These are phyloP conservation scores for Colletotrichum gloeosporioides DNA, from an alignment of 2,329 filamentous ascomycete species.

Conservation along the genomic window DNA sequence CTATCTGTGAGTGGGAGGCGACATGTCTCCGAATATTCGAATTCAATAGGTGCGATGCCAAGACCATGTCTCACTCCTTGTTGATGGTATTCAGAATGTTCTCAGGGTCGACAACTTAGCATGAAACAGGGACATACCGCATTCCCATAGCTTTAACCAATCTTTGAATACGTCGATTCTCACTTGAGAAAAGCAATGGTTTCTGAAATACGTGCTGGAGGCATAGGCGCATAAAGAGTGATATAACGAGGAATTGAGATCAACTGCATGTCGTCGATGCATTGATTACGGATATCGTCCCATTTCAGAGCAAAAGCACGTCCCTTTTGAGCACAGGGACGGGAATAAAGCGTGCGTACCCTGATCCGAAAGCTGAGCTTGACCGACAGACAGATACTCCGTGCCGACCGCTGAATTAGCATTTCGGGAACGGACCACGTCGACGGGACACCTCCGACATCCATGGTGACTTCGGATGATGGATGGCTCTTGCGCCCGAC, in stretches of 20 bases:
- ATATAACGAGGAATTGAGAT: neutral
- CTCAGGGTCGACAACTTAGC: neutral
- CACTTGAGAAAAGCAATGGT: neutral
- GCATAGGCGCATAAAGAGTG: neutral
- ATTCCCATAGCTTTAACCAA: neutral
- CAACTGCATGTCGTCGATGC: neutral
- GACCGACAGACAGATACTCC: neutral
- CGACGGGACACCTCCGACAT: neutral
- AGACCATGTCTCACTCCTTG: neutral
- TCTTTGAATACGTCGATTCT: neutral
- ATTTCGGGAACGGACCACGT: conserved; percentile 10
- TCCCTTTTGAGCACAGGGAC: neutral
- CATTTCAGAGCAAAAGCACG: neutral
- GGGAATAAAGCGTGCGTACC: neutral
- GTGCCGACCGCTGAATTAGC: neutral
- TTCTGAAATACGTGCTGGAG: neutral
- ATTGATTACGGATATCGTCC: neutral
- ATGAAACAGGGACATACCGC: neutral
- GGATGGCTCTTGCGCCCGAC: conserved; percentile 1
- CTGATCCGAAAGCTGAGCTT: neutral
- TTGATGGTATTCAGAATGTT: neutral
- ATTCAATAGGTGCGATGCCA: neutral
- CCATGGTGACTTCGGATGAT: conserved; percentile 9
- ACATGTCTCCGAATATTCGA: neutral
- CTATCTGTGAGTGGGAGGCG: neutral